These are phyloP conservation scores for Dysphania ambrosioides DNA, from an alignment of 148 eudicot genomes.

Conservation along the genomic window DNA sequence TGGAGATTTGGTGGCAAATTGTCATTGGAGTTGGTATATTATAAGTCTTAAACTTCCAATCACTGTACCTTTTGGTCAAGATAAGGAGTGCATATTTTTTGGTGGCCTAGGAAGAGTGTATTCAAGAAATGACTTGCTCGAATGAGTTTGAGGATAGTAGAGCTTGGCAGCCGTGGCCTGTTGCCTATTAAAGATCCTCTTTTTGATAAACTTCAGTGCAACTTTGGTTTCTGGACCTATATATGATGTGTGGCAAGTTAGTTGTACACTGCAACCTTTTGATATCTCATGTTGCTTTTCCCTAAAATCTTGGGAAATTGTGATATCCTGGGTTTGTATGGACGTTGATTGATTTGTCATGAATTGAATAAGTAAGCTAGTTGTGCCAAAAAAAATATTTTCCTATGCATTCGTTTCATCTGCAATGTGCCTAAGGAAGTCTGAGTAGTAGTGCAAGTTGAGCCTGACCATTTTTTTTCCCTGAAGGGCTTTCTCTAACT, in stretches of 20 bases:
- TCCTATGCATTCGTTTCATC: too few species aligned
- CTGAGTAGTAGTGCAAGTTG: background rate
- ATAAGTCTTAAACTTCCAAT: background rate
- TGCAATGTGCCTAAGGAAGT: too few species aligned
- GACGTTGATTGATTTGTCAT: too few species aligned
- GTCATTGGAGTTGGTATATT: background rate
- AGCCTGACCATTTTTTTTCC: background rate
- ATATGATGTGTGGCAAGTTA: background rate
- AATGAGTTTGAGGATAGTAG: background rate
- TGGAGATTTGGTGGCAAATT: background rate
- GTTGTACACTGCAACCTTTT: background rate
- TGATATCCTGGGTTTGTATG: too few species aligned
- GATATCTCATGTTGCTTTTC: too few species aligned
- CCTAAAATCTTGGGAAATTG: too few species aligned
- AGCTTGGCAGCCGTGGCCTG: too few species aligned
- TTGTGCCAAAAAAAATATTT: background rate
- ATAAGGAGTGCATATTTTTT: too few species aligned
- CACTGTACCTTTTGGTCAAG: background rate
- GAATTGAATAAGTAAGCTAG: background rate
- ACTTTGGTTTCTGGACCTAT: background rate
- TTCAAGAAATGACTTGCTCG: background rate
- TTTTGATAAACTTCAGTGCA: background rate
- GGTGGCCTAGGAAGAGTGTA: too few species aligned
- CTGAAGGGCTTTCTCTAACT: background rate
- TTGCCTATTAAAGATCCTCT: too few species aligned